These are phyloP conservation scores for Pelargonium fulgidum DNA, from an alignment of 441 rosid genomes.

Conservation along the genomic window DNA sequence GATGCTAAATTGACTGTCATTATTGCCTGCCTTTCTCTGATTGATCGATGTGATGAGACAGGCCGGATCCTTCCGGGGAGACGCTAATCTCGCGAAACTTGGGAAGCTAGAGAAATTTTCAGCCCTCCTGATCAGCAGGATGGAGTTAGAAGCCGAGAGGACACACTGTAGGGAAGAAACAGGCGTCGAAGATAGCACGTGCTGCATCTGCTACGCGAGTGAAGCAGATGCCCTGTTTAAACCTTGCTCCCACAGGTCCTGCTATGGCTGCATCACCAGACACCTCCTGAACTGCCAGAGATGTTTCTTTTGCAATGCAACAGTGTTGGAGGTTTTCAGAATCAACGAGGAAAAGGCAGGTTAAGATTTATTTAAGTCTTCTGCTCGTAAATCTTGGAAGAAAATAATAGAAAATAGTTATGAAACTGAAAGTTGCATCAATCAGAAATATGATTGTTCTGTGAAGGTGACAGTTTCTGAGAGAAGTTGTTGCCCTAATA, in stretches of 20 bases:
- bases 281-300: slow-evolving; percentile 87
- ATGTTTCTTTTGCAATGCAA: slow-evolving; percentile 96
- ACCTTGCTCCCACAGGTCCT: slow-evolving; percentile 88
- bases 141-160: slow-evolving; percentile 36
- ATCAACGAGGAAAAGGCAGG: slow-evolving; percentile 17
- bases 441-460: slow-evolving; percentile 4
- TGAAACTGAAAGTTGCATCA: background rate
- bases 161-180: slow-evolving; percentile 27
- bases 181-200: slow-evolving; percentile 49
- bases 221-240: slow-evolving; percentile 63
- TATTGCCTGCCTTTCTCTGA: background rate
- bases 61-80: slow-evolving; percentile 61
- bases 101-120: slow-evolving; percentile 60
- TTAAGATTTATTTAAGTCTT: background rate
- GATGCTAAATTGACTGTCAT: background rate
- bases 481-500: background rate
- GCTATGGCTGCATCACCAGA: slow-evolving; percentile 89
- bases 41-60: slow-evolving; percentile 25
- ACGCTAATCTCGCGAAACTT: slow-evolving; percentile 46
- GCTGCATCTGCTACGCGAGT: slow-evolving; percentile 79
- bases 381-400: background rate
- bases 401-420: background rate
- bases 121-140: slow-evolving; percentile 46
- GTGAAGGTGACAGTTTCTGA: background rate
- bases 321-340: slow-evolving; percentile 55